Evolutionary conservation across 2,329 filamentous ascomycete genomes (phyloP).

Genomic region (Phaeophleospora eucalypticola): DNA sequence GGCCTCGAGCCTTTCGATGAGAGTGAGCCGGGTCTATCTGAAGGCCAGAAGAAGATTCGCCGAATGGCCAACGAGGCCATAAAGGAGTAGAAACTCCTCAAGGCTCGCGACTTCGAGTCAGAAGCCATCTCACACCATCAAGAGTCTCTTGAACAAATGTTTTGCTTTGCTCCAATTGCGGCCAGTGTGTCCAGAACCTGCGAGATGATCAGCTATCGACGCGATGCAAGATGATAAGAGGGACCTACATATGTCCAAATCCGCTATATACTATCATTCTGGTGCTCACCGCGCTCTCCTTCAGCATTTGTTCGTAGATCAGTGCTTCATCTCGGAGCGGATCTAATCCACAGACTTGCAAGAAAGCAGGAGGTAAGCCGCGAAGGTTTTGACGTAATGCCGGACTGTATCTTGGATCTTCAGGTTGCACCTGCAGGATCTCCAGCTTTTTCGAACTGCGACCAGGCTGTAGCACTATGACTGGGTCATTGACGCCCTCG

Average conservation of each 20-base stretch:
- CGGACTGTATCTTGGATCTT: constrained; percentile 11
- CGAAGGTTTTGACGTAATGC: constrained; percentile 20
- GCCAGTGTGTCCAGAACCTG: constrained; percentile 17
- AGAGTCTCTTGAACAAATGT: constrained; percentile 23
- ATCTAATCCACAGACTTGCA: constrained; percentile 51
- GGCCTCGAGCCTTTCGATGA: constrained; percentile 8
- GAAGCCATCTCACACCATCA: constrained; percentile 21
- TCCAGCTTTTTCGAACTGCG: constrained; percentile 4
- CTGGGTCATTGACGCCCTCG: constrained; percentile 38
- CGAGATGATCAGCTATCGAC: neutral
- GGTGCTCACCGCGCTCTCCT: constrained; percentile 40
- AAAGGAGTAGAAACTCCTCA: too few species aligned
- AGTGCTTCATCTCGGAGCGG: constrained; percentile 50
- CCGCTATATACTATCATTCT: constrained; percentile 41
- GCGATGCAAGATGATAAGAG: neutral
- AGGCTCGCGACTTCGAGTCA: too few species aligned
- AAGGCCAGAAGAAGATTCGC: constrained; percentile 6
- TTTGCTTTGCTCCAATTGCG: constrained; percentile 18
- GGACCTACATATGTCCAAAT: constrained; percentile 31
- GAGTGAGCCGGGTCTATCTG: constrained; percentile 4
- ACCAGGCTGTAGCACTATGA: constrained; percentile 11
- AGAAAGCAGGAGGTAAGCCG: constrained; percentile 43
- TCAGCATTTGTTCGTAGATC: constrained; percentile 48
- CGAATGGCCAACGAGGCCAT: too few species aligned
- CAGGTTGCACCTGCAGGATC: neutral